A percentile compares a stretch with the other conserved stretches of the same genome.
phyloP scores from a whole-genome alignment of 2,329 filamentous ascomycete species.

The Xylaria sp. region DNA sequence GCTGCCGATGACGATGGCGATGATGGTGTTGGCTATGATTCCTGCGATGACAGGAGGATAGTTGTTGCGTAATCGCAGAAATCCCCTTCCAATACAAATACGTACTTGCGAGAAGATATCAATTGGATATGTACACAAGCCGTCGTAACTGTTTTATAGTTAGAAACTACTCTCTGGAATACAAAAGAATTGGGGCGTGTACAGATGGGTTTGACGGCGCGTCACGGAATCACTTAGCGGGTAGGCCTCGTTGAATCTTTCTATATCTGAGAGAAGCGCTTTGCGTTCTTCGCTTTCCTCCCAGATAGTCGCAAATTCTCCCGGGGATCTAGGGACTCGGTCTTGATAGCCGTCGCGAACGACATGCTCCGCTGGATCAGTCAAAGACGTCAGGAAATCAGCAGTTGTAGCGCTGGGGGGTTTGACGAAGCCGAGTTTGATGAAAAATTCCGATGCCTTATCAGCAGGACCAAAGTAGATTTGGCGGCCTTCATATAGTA shows the following conservation, averaged over 20 bases:
- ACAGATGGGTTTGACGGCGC: too few relatives aligned
- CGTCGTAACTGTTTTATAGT: too few relatives aligned
- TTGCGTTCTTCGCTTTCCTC: slow-evolving; percentile 50
- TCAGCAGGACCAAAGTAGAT: slow-evolving; percentile 66
- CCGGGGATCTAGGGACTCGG: slow-evolving; percentile 60
- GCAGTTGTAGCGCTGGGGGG: slow-evolving; percentile 68
- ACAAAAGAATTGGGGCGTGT: too few relatives aligned
- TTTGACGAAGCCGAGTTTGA: slow-evolving; percentile 68
- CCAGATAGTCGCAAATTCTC: slow-evolving; percentile 64
- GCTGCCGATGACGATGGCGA: slow-evolving; percentile 76
- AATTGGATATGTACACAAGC: too few relatives aligned
- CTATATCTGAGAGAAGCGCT: neutral
- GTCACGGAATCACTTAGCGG: neutral
- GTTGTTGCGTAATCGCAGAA: neutral
- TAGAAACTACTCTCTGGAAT: too few relatives aligned
- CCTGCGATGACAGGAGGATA: neutral
- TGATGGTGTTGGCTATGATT: slow-evolving; percentile 70
- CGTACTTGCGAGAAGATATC: neutral
- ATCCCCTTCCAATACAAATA: neutral
- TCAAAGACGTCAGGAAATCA: slow-evolving; percentile 74
- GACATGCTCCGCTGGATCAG: slow-evolving; percentile 59
- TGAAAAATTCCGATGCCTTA: slow-evolving; percentile 66
- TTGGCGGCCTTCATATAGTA: slow-evolving; percentile 64
- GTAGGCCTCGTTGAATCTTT: neutral
- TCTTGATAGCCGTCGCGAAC: slow-evolving; percentile 59